Conservation (phyloP, 2,329 filamentous ascomycete genomes). For the Fusarium verrucosum region DNA sequence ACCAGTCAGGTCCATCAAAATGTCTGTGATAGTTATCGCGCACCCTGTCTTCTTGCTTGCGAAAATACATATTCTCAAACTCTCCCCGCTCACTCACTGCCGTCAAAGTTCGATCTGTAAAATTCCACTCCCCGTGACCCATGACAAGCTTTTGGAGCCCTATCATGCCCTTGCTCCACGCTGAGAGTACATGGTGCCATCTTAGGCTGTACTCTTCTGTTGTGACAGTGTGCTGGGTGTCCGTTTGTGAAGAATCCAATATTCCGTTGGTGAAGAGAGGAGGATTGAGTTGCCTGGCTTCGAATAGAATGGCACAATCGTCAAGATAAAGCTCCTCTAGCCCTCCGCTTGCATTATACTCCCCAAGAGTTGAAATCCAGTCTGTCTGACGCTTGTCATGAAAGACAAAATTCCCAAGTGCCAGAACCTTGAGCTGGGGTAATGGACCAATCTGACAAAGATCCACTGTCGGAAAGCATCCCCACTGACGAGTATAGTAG, state of each 20-base stretch:
- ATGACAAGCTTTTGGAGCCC: background rate
- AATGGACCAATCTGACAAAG: slow-evolving; percentile 42
- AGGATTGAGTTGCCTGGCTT: fast-evolving
- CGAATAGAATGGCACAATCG: slow-evolving; percentile 49
- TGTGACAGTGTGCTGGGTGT: too few species aligned
- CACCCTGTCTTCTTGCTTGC: too few species aligned
- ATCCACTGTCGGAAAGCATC: slow-evolving; percentile 50
- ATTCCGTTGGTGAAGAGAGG: background rate
- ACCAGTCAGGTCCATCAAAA: too few species aligned
- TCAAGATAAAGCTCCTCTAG: slow-evolving; percentile 54
- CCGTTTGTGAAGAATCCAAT: too few species aligned
- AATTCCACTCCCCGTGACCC: background rate
- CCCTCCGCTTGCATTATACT: background rate
- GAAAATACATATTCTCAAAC: too few species aligned
- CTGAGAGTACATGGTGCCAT: background rate
- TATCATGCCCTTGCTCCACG: background rate
- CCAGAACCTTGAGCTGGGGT: slow-evolving; percentile 50
- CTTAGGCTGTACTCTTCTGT: background rate
- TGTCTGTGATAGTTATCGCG: background rate
- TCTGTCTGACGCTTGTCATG: slow-evolving; percentile 54
- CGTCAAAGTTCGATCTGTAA: fast-evolving
- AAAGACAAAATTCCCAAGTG: slow-evolving; percentile 53
- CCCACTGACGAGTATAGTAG: slow-evolving; percentile 48
- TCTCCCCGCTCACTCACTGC: background rate
- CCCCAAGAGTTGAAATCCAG: slow-evolving; percentile 53